Percentiles rank a stretch among this genome's conserved stretches.
These are phyloP conservation scores for Fusarium sp. DNA, from an alignment of 2,329 filamentous ascomycete genomes.

Conservation along the genomic window DNA sequence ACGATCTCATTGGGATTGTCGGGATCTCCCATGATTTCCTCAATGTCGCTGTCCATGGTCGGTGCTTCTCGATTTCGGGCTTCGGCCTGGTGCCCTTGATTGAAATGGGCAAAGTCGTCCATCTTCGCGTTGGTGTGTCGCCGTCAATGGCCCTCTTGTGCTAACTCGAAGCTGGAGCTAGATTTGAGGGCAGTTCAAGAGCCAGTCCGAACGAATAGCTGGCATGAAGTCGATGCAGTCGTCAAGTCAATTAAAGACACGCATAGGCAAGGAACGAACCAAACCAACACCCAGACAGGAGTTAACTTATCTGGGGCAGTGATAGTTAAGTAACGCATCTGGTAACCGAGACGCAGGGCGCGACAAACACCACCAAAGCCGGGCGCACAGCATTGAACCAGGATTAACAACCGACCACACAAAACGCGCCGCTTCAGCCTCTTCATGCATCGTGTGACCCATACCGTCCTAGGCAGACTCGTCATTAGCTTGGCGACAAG, in stretches of 20 bases:
- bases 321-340: slow-evolving; percentile 42
- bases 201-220: slow-evolving; percentile 5
- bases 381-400: slow-evolving; percentile 33
- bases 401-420: slow-evolving; percentile 12
- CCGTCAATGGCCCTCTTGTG: not conserved
- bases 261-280: slow-evolving; percentile 3
- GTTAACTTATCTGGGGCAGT: slow-evolving; percentile 24
- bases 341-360: slow-evolving; percentile 10
- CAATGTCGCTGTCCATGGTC: slow-evolving; percentile 35
- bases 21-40: slow-evolving; percentile 17
- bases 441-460: slow-evolving; percentile 33
- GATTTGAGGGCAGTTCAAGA: not conserved
- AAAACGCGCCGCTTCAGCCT: slow-evolving; percentile 19
- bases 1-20: slow-evolving; percentile 47
- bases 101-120: slow-evolving; percentile 45
- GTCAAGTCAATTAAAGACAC: not conserved
- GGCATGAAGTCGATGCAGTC: slow-evolving; percentile 11
- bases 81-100: slow-evolving; percentile 13
- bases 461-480: slow-evolving; percentile 22
- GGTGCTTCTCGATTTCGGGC: slow-evolving; percentile 10
- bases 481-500: slow-evolving; percentile 7
- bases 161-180: not conserved
- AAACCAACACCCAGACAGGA: not conserved
- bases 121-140: slow-evolving; percentile 28
- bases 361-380: slow-evolving; percentile 32